These are phyloP conservation scores for Annulohypoxylon bovei DNA, from an alignment of 495 filamentous ascomycete species.

Conservation along the genomic window DNA sequence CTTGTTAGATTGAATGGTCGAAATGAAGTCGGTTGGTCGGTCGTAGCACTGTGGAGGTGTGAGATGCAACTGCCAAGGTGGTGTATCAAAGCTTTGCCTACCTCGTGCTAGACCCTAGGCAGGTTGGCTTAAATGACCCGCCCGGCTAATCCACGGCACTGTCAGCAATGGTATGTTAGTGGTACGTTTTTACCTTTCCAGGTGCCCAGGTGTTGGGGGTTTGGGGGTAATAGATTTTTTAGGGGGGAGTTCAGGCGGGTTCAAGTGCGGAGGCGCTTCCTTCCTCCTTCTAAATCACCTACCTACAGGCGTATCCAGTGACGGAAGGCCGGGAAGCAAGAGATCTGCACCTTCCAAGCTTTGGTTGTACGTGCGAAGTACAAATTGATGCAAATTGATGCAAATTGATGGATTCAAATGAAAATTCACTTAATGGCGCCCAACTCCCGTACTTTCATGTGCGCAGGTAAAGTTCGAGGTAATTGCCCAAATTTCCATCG, in stretches of 20 bases:
- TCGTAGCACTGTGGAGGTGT: constrained; percentile 33
- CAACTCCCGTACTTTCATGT: not conserved
- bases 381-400: not conserved
- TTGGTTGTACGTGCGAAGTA: not conserved
- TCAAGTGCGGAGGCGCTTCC: constrained; percentile 14
- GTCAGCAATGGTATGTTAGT: constrained; percentile 31
- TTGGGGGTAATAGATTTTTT: not conserved
- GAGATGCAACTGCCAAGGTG: constrained; percentile 27
- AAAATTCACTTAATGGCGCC: not conserved
- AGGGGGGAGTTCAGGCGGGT: constrained; percentile 14
- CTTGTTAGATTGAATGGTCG: constrained; percentile 36
- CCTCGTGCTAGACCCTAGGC: constrained; percentile 2
- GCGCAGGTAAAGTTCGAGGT: not conserved
- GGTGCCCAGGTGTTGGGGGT: not conserved
- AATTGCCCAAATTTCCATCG: not conserved
- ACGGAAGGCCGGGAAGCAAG: not conserved
- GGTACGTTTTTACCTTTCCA: constrained; percentile 34
- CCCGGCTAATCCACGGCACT: constrained; percentile 34
- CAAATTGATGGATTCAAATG: not conserved
- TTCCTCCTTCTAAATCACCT: not conserved
- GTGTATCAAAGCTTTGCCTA: constrained; percentile 28
- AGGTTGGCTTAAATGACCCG: constrained; percentile 1
- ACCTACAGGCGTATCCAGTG: no score
- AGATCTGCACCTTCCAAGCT: not conserved
- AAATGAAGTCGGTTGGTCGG: constrained; percentile 38